Percentiles rank a stretch among this genome's conserved stretches.
Conservation (phyloP, 768 basidiomycete species). For the Hydnomerulius pinastri region DNA sequence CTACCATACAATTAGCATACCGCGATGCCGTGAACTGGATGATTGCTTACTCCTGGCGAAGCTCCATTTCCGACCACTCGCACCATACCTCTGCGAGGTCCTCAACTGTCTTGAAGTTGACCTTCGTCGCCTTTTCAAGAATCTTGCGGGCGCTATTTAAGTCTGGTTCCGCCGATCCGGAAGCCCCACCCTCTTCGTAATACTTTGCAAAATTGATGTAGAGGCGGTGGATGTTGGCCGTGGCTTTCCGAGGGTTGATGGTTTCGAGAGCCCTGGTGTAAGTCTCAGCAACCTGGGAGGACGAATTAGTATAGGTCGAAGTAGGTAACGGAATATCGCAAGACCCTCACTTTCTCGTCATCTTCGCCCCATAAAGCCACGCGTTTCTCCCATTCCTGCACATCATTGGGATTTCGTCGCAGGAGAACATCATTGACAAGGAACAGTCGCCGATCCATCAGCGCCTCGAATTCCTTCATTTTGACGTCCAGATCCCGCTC, state of each 20-base stretch:
- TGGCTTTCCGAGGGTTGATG: conserved; percentile 84
- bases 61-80: conserved; percentile 98
- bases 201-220: conserved; percentile 97
- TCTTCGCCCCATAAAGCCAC: conserved; percentile 91
- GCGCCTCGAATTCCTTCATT: conserved; percentile 91
- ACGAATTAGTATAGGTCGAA: conserved; percentile 3
- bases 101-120: conserved; percentile 94
- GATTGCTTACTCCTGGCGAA: conserved; percentile 83
- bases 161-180: conserved; percentile 77
- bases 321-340: background rate
- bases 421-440: conserved; percentile 94
- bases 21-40: background rate
- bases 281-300: conserved; percentile 80
- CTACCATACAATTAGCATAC: conserved; percentile 42
- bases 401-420: conserved; percentile 93
- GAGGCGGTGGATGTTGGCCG: conserved; percentile 85
- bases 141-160: conserved; percentile 88
- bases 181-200: conserved; percentile 92
- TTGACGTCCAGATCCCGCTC: conserved; percentile 82
- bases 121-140: conserved; percentile 87
- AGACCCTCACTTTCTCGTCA: conserved; percentile 75
- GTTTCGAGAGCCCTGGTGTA: conserved; percentile 90
- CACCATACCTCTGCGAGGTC: conserved; percentile 99
- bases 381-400: conserved; percentile 99
- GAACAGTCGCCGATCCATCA: conserved; percentile 96